phyloP scores from a whole-genome alignment of 306 rosid genomes.

The Medicago ruthenica region DNA sequence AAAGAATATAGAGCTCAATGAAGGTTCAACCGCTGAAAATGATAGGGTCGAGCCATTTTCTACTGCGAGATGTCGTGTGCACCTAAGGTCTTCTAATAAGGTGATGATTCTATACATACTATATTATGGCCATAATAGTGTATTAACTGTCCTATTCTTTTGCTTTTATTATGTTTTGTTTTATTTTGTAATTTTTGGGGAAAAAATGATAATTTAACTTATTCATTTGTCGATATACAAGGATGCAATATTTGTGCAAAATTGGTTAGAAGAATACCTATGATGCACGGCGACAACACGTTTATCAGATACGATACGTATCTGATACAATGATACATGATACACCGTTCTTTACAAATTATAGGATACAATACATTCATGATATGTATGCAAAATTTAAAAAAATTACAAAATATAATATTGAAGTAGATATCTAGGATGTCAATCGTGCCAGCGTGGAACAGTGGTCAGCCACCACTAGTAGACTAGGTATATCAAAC shows the following conservation, averaged over 20 bases:
- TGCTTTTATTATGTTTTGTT: background rate
- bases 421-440: background rate
- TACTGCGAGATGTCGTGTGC: conserved; percentile 78
- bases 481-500: background rate
- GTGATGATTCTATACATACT: conserved; percentile 46
- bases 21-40: conserved; percentile 62
- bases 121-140: conserved; percentile 6
- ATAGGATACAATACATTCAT: background rate
- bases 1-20: conserved; percentile 63
- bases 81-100: conserved; percentile 63
- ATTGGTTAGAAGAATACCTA: conserved; percentile 9
- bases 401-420: too few relatives aligned
- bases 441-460: background rate
- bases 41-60: conserved; percentile 66
- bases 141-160: background rate
- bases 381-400: too few relatives aligned
- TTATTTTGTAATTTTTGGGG: conserved; percentile 14
- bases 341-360: too few relatives aligned
- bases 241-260: background rate
- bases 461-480: background rate
- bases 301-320: too few relatives aligned
- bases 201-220: conserved; percentile 13
- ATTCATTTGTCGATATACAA: conserved; percentile 4
- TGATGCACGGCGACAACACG: background rate
- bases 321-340: too few relatives aligned